These are phyloP conservation scores for Exutisphaerella laricina DNA, from an alignment of 2,329 filamentous ascomycete species.

Conservation along the genomic window DNA sequence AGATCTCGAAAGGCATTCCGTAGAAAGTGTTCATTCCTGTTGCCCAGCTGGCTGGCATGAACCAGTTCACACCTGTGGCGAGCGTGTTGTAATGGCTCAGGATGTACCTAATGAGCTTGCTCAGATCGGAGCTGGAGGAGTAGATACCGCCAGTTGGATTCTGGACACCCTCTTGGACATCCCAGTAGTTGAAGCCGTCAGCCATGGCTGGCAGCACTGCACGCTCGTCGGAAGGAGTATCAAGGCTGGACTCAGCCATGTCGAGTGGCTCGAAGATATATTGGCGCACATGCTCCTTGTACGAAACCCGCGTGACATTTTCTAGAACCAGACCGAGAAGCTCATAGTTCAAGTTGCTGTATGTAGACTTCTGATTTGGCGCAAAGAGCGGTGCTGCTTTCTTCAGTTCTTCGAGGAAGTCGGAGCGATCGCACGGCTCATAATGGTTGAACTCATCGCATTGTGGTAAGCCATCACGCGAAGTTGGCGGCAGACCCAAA, in stretches of 20 bases:
- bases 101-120: constrained; percentile 41
- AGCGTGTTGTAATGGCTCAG: constrained; percentile 40
- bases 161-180: constrained; percentile 39
- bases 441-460: constrained; percentile 35
- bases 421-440: constrained; percentile 30
- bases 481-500: constrained; percentile 35
- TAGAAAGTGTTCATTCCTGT: constrained; percentile 38
- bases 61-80: constrained; percentile 41
- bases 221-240: constrained; percentile 32
- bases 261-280: constrained; percentile 38
- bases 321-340: constrained; percentile 39
- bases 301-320: constrained; percentile 35
- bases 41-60: constrained; percentile 37
- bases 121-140: constrained; percentile 38
- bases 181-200: constrained; percentile 35
- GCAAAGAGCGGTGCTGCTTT: constrained; percentile 35
- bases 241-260: constrained; percentile 33
- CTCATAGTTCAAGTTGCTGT: constrained; percentile 40
- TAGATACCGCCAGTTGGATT: constrained; percentile 44
- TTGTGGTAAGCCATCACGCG: constrained; percentile 27
- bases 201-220: constrained; percentile 35
- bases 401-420: constrained; percentile 33
- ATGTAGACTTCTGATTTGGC: constrained; percentile 40
- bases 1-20: constrained; percentile 47
- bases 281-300: constrained; percentile 35